Percentiles rank a stretch among this genome's conserved stretches.
These are phyloP conservation scores for Omphalea diandra DNA, from an alignment of 441 rosid genomes.

Conservation along the genomic window DNA sequence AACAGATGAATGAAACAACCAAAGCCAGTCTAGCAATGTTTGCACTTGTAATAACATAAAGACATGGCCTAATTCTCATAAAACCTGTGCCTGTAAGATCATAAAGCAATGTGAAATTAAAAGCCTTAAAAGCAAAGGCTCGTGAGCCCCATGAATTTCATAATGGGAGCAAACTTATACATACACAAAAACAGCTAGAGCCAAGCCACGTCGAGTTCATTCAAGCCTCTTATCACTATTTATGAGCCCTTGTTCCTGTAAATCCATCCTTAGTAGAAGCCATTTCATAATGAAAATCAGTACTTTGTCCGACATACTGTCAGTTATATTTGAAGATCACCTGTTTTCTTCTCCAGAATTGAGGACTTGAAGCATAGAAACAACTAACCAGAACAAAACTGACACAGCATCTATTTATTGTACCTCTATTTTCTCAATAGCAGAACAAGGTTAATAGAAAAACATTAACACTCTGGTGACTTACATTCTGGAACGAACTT, in stretches of 20 bases:
- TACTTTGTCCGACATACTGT: not conserved
- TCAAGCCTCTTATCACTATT: too few relatives aligned
- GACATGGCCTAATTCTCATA: not conserved
- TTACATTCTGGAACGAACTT: too few relatives aligned
- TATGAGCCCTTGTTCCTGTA: too few relatives aligned
- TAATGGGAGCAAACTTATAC: too few relatives aligned
- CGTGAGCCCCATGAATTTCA: not conserved
- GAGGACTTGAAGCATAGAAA: not conserved
- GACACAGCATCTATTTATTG: not conserved
- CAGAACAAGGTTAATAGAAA: too few relatives aligned
- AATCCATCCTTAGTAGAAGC: conserved; percentile 2
- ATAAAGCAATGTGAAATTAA: not conserved
- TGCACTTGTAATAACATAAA: not conserved
- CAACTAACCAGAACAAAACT: not conserved
- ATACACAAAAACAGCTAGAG: not conserved
- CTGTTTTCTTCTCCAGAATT: not conserved
- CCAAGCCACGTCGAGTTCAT: not conserved
- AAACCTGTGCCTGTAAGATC: not conserved
- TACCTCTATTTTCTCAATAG: too few relatives aligned
- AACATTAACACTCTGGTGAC: too few relatives aligned
- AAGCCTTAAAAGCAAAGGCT: not conserved
- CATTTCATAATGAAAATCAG: not conserved
- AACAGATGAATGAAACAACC: not conserved
- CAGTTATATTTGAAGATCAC: not conserved
- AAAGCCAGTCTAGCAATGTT: not conserved